Conservation (phyloP, 208 protist genomes). For the Leishmania major region DNA sequence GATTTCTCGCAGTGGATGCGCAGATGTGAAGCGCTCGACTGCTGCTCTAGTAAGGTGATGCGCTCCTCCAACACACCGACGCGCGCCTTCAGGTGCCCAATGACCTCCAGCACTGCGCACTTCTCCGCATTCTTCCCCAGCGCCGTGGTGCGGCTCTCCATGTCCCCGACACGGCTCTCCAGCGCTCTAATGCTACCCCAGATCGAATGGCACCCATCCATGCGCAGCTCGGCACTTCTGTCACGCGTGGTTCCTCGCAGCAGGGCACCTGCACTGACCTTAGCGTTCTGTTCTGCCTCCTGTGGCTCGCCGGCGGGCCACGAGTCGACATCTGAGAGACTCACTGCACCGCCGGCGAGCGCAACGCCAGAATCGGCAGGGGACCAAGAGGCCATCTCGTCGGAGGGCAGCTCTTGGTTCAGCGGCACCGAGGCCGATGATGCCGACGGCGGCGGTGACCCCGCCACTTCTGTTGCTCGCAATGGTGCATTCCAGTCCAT, state of each 20-base stretch:
- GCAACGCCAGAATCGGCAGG: background rate
- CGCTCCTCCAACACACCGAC: slow-evolving; percentile 16
- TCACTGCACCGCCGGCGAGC: background rate
- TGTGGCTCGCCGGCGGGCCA: background rate
- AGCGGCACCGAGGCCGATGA: background rate
- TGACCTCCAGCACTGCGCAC: slow-evolving; percentile 17
- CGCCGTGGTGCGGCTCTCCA: slow-evolving; percentile 16
- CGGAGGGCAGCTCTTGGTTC: background rate
- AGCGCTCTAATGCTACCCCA: background rate
- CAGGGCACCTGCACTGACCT: background rate
- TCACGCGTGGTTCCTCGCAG: background rate
- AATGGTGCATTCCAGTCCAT: background rate
- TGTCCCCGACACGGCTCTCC: background rate
- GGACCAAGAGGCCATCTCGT: background rate
- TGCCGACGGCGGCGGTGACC: background rate
- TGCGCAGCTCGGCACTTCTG: background rate
- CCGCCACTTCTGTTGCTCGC: background rate
- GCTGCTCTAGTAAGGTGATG: slow-evolving; percentile 5
- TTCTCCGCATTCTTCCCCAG: slow-evolving; percentile 15
- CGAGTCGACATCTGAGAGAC: background rate
- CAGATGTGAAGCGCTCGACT: background rate
- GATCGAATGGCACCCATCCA: background rate
- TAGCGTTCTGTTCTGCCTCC: background rate
- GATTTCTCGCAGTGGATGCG: background rate
- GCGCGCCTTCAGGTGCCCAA: slow-evolving; percentile 3